Base-by-base conservation (phyloP, 1,139 yeast species). In the Pichia sp. region DNA sequence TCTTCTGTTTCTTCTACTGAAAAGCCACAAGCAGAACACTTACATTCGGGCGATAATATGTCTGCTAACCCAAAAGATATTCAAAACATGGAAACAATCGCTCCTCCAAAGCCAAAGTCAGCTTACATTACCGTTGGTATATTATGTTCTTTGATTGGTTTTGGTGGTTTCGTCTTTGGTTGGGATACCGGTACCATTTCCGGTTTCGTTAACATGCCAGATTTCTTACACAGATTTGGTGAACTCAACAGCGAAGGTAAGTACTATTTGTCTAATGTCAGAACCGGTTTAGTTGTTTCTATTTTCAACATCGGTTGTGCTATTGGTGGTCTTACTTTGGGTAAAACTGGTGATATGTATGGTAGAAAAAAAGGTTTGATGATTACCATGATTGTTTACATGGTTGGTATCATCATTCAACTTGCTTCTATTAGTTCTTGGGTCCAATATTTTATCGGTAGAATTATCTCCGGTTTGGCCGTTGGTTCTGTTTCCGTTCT, bases 181-280 rank as follows among this genome's bases (percentile, higher is more conserved):
- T 81, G 81, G 75, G 88, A 81, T 66, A 81, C 88, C 32, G 88
- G 90, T 66, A 80, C 87, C 54, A 81, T 82, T 58, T 76, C 84
- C 36, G 95, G 95, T 57, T 80, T 84, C 55, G 73, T 83, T 59
- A 80, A 79, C 56, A 81, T 82, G 85, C 65, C 75, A 4, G 79
- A 78, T 55, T 87, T 81, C 60, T 67, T 64, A 44, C 57, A 62
- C 36, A 68, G 76, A 52, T 84, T 81, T 53, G 79, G 79, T 51
- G 61, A 61, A 33, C 27, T 49, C 1, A 50, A 50, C 43, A 41
- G 52, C n/a, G 55, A 59, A 5, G 72, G 75, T 44, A 58, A 51
- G 7, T 54, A 55, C 41, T 68, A 69, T 55, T 64, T 79, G 47
- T 68, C 78, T 26, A 72, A 81, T 35, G 72, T 71, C 28, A 79